Percentiles rank a stretch among this genome's conserved stretches.
These are phyloP conservation scores for Phytopythium aichiense DNA, from an alignment of 352 stramenopile genomes.

Conservation along the genomic window DNA sequence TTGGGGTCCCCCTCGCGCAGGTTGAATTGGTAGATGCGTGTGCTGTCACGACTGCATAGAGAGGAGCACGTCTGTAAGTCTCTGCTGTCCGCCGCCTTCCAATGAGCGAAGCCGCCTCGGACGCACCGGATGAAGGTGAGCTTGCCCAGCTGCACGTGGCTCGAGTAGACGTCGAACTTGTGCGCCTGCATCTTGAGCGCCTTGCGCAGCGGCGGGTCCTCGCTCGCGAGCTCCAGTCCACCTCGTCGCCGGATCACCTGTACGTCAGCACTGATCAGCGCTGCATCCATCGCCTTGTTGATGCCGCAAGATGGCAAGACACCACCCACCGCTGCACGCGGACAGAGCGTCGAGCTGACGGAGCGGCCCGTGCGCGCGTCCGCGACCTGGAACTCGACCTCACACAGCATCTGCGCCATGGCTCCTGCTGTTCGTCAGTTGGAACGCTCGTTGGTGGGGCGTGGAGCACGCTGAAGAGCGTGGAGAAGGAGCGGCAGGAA, in stretches of 20 bases:
- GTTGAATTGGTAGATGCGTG: slow-evolving; percentile 63
- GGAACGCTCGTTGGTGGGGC: background rate
- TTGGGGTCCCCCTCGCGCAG: slow-evolving; percentile 35
- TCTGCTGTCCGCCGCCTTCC: background rate
- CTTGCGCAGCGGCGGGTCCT: slow-evolving; percentile 47
- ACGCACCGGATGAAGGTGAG: slow-evolving; percentile 55
- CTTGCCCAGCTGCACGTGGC: slow-evolving; percentile 52
- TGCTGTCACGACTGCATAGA: slow-evolving; percentile 26
- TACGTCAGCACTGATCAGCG: background rate
- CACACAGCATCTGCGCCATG: slow-evolving; percentile 19
- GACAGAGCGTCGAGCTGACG: slow-evolving; percentile 31
- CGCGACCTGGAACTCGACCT: slow-evolving; percentile 57
- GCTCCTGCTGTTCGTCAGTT: too few species aligned
- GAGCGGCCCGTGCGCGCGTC: slow-evolving; percentile 48
- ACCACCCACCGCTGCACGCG: slow-evolving; percentile 25
- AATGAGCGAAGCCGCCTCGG: background rate
- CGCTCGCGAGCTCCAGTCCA: slow-evolving; percentile 47
- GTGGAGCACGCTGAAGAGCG: background rate
- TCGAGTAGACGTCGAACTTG: slow-evolving; percentile 68
- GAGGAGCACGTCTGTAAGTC: background rate
- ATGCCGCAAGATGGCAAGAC: too few species aligned
- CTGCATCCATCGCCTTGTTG: too few species aligned
- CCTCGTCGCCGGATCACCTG: slow-evolving; percentile 47
- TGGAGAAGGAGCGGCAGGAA: background rate
- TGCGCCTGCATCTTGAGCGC: slow-evolving; percentile 44